Evolutionary conservation across 805 yeast species (phyloP).

Genomic region (Lipomyces anomalus): DNA sequence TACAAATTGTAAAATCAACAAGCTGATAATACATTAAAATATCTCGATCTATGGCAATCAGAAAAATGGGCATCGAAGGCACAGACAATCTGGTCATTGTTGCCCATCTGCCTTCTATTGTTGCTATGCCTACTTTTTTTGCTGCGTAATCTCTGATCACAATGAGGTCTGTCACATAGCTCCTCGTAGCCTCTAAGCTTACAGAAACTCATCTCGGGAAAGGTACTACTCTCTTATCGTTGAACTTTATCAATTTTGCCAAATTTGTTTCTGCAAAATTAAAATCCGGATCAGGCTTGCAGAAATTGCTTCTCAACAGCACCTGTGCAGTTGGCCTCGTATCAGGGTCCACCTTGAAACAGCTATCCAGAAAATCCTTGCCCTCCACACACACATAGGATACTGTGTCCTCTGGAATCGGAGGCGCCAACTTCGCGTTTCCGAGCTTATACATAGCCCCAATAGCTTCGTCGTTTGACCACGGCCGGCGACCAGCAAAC

Average conservation of each 20-base stretch:
- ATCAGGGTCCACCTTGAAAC: slow-evolving; percentile 77
- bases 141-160: no score
- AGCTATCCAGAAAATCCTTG: slow-evolving; percentile 61
- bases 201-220: background rate
- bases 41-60: no score
- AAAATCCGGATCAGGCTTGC: slow-evolving; percentile 37
- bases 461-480: slow-evolving; percentile 93
- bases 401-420: slow-evolving; percentile 84
- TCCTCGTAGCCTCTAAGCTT: no score
- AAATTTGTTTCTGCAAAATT: slow-evolving; percentile 50
- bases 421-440: slow-evolving; percentile 83
- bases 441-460: slow-evolving; percentile 91
- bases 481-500: slow-evolving; percentile 96
- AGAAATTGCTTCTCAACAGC: slow-evolving; percentile 36
- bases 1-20: no score
- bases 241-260: slow-evolving; percentile 47
- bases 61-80: no score
- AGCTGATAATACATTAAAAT: no score
- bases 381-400: slow-evolving; percentile 61
- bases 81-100: no score
- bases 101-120: no score
- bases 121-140: no score
- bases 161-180: no score
- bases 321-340: slow-evolving; percentile 79
- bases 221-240: slow-evolving; percentile 29